These are phyloP conservation scores for Fagus crenata DNA, from an alignment of 306 rosid genomes.

Conservation along the genomic window DNA sequence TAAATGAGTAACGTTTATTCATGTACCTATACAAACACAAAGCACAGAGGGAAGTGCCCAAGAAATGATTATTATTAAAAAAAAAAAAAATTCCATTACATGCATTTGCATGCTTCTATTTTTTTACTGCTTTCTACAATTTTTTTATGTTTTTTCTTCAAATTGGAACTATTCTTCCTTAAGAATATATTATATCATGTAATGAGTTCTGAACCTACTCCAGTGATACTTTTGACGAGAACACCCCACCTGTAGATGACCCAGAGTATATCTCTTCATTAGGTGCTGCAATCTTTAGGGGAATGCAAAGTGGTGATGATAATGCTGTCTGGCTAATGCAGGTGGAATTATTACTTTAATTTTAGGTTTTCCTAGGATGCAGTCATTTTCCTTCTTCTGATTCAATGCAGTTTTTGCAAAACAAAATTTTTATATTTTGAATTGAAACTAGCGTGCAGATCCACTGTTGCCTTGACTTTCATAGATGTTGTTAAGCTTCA, in stretches of 20 bases:
- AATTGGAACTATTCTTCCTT: constrained; percentile 11
- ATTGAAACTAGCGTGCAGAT: neutral
- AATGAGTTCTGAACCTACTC: constrained; percentile 32
- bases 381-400: neutral
- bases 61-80: neutral
- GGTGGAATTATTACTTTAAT: constrained; percentile 38
- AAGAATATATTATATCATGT: constrained; percentile 10
- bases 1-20: neutral
- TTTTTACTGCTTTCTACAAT: neutral
- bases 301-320: constrained; percentile 79
- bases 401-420: neutral
- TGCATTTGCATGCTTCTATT: neutral
- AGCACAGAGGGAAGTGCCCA: neutral
- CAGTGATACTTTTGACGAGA: constrained; percentile 95
- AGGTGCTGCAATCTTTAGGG: constrained; percentile 74
- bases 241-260: constrained; percentile 87
- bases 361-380: neutral
- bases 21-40: neutral
- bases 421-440: neutral
- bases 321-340: constrained; percentile 94
- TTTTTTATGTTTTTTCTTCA: constrained; percentile 2
- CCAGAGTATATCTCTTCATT: constrained; percentile 81
- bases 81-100: neutral
- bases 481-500: neutral
- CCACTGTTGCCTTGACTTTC: neutral